These are phyloP conservation scores for Fragaria ananassa DNA, from an alignment of 306 rosid species.

Conservation along the genomic window DNA sequence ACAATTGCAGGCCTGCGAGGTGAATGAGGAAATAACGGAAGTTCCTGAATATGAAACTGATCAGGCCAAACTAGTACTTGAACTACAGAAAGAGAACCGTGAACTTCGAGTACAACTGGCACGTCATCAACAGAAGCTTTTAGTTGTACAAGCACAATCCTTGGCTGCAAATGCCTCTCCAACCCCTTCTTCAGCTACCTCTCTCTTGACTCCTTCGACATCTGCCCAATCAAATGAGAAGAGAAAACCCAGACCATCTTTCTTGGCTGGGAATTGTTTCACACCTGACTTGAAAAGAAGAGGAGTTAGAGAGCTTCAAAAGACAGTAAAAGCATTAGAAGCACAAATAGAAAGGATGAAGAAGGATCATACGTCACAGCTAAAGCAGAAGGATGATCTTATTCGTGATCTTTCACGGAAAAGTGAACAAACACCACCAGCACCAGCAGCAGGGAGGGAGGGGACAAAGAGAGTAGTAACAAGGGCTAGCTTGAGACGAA, in stretches of 20 bases:
- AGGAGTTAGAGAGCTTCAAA: slow-evolving; percentile 53
- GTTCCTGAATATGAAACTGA: slow-evolving; percentile 64
- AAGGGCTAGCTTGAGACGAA: slow-evolving; percentile 51
- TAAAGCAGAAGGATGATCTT: slow-evolving; percentile 73
- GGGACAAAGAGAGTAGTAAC: slow-evolving; percentile 46
- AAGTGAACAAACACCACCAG: slow-evolving; percentile 39
- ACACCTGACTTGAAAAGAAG: slow-evolving; percentile 79
- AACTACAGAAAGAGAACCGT: slow-evolving; percentile 82
- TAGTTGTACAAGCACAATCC: slow-evolving; percentile 64
- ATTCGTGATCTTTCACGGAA: slow-evolving; percentile 55
- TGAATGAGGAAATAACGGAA: slow-evolving; percentile 47
- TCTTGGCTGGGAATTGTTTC: slow-evolving; percentile 64
- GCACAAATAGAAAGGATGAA: slow-evolving; percentile 69
- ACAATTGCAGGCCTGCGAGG: slow-evolving; percentile 56
- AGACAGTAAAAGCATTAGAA: slow-evolving; percentile 60
- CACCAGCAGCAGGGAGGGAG: slow-evolving; percentile 23
- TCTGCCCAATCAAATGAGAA: slow-evolving; percentile 58
- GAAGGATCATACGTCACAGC: slow-evolving; percentile 60
- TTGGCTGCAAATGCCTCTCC: slow-evolving; percentile 73
- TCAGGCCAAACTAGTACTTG: slow-evolving; percentile 70
- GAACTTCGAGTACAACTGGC: slow-evolving; percentile 77
- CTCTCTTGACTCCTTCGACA: slow-evolving; percentile 66
- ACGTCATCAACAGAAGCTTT: slow-evolving; percentile 68
- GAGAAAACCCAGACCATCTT: slow-evolving; percentile 56
- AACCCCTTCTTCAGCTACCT: slow-evolving; percentile 68